phyloP scores from a whole-genome alignment of 441 rosid species.

The Euphorbia schlechtendalii region DNA sequence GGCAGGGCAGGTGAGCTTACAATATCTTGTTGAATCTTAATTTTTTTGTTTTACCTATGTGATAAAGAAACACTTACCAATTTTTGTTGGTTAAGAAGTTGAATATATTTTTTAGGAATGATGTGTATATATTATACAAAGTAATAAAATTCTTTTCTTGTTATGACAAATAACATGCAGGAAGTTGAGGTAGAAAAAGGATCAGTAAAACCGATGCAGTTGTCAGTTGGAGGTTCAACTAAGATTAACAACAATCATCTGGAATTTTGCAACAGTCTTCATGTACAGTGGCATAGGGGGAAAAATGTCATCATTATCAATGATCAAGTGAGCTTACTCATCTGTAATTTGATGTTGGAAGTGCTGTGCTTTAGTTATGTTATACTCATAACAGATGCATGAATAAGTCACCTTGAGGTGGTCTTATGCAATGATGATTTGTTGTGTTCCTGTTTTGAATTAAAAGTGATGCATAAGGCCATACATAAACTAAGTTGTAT shows the following conservation, averaged over 20 bases:
- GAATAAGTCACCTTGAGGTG: constrained; percentile 6
- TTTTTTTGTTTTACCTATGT: too few species aligned
- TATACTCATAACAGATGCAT: not conserved
- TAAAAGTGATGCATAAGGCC: not conserved
- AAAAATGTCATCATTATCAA: constrained; percentile 41
- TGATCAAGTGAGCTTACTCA: constrained; percentile 33
- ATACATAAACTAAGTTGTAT: not conserved
- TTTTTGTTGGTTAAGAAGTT: not conserved
- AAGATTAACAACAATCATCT: too few species aligned
- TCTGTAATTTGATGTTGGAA: constrained; percentile 3
- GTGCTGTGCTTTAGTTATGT: not conserved
- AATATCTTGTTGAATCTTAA: too few species aligned
- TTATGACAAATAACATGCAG: constrained; percentile 26
- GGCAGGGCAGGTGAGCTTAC: too few species aligned
- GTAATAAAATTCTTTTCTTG: too few species aligned
- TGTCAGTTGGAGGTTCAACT: constrained; percentile 22
- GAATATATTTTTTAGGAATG: not conserved
- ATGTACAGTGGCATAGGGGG: constrained; percentile 28
- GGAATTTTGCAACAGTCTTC: constrained; percentile 29
- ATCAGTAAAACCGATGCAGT: constrained; percentile 20
- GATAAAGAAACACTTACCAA: too few species aligned
- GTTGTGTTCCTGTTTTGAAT: not conserved
- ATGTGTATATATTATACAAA: not conserved
- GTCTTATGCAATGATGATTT: not conserved
- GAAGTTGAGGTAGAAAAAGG: constrained; percentile 17